Base-by-base conservation (phyloP, 2,329 filamentous ascomycete genomes). In the Aspergillus nomiae region DNA sequence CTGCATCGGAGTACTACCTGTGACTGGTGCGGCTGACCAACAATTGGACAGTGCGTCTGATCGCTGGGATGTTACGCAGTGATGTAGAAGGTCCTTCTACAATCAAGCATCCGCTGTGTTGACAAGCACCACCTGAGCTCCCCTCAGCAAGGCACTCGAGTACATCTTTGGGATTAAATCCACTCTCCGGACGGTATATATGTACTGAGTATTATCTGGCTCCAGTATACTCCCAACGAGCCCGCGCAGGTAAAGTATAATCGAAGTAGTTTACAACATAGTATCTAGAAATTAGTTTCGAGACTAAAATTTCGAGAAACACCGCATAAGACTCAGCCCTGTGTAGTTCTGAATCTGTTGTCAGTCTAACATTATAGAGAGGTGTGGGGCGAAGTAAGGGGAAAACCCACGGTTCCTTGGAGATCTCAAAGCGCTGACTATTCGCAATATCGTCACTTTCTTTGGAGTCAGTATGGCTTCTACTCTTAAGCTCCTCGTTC, bases 391-490 rank as follows among this genome's bases (percentile, higher is more conserved):
- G 34, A 61, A 19, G 38, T 28, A 63, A 62, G 30, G 60, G 55
- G 24, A 26, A 53, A 38, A 72, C 76, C 73, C 41, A 77, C 75
- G 71, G 69, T 54, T 55, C 58, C 24, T 60, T 60, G 50, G 46
- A 60, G 32, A 60, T 48, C 1, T 60, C 38, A 24, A 60, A 38
- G 55, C n/a, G 50, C 6, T 32, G 48, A 51, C 28, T 45, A 24
- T 65, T 41, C 19, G 61, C 26, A 60, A 64, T 30, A 30, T 65
- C 61, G 36, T 66, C 64, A 28, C 28, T 63, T 46, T 61, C 64
- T 34, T 50, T 46, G 4, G 64, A 59, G 50, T 61, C 56, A 30
- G 57, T 50, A 48, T 59, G 58, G 7, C 41, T 50, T 36, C 46
- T 41, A 43, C 30, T 41, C 53, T 54, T 54, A 8, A 59, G 60